Evolutionary conservation across 345 rosid genomes (phyloP).

Genomic region (Mangifera indica): DNA sequence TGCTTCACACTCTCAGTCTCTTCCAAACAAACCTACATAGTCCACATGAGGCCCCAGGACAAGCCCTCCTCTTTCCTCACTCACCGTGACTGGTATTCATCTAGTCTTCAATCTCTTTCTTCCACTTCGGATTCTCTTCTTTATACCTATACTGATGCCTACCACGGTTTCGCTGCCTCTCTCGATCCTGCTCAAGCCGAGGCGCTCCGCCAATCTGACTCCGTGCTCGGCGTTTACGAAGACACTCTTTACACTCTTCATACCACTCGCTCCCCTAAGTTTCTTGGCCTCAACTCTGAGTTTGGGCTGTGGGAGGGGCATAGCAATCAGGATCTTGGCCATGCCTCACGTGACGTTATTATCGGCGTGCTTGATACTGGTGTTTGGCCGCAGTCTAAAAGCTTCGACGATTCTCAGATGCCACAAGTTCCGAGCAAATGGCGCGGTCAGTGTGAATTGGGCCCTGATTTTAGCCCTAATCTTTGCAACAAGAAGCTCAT

Average conservation of each 20-base stretch:
- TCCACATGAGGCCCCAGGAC: conserved; percentile 60
- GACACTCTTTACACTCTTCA: conserved; percentile 72
- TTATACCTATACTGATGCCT: conserved; percentile 59
- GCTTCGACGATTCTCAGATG: conserved; percentile 66
- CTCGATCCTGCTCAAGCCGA: conserved; percentile 57
- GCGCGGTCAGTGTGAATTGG: conserved; percentile 73
- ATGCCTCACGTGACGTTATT: conserved; percentile 49
- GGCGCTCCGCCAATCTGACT: conserved; percentile 42
- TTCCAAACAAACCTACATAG: conserved; percentile 64
- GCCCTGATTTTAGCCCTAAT: conserved; percentile 56
- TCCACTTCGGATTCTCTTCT: conserved; percentile 52
- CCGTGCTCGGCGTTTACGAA: conserved; percentile 67
- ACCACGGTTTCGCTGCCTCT: conserved; percentile 68
- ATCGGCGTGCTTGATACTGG: conserved; percentile 90
- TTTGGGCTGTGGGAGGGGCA: conserved; percentile 38
- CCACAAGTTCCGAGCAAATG: conserved; percentile 64
- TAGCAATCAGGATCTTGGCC: conserved; percentile 30
- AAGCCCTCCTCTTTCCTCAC: conserved; percentile 55
- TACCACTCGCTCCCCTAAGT: conserved; percentile 69
- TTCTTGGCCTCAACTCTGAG: conserved; percentile 60
- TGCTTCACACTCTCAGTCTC: background rate
- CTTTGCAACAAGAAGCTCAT: conserved; percentile 76
- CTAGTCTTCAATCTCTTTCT: conserved; percentile 53
- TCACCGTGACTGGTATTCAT: conserved; percentile 72
- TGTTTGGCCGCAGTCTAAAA: conserved; percentile 80